These are phyloP conservation scores for Capronia epimyces DNA, from an alignment of 2,329 filamentous ascomycete species.

Conservation along the genomic window DNA sequence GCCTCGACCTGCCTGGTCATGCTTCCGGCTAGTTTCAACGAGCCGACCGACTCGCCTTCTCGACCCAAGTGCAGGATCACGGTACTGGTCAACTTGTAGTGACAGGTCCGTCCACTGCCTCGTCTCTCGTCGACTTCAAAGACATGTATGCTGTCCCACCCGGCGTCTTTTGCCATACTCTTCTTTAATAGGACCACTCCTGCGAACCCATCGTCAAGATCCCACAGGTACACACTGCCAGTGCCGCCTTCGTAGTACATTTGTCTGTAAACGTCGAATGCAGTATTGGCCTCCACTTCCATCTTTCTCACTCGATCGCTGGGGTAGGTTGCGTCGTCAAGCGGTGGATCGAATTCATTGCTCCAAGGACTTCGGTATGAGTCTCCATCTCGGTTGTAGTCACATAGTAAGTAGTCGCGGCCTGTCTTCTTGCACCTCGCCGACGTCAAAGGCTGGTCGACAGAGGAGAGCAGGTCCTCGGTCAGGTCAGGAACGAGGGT, in stretches of 20 bases:
- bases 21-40: slow-evolving; percentile 90
- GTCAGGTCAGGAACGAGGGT: slow-evolving; percentile 82
- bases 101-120: slow-evolving; percentile 65
- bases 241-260: slow-evolving; percentile 84
- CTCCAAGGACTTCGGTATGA: slow-evolving; percentile 98
- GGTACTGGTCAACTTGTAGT: slow-evolving; percentile 97
- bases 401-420: slow-evolving; percentile 94
- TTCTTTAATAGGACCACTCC: slow-evolving; percentile 96
- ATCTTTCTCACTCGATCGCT: slow-evolving; percentile 88
- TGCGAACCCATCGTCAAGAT: slow-evolving; percentile 94
- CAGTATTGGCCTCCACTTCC: slow-evolving; percentile 90
- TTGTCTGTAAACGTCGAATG: slow-evolving; percentile 93
- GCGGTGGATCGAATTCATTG: slow-evolving; percentile 92
- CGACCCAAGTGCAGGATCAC: slow-evolving; percentile 74
- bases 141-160: slow-evolving; percentile 98
- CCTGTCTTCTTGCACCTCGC: slow-evolving; percentile 81
- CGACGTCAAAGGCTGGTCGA: slow-evolving; percentile 88
- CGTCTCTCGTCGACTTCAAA: slow-evolving; percentile 86
- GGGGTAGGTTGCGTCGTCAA: slow-evolving; percentile 80
- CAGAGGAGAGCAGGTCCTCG: slow-evolving; percentile 94
- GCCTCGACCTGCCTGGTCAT: slow-evolving; percentile 96
- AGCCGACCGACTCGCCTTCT: slow-evolving; percentile 62
- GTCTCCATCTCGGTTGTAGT: slow-evolving; percentile 99
- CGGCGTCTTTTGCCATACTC: slow-evolving; percentile 56
- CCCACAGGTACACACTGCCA: slow-evolving; percentile 96